Evolutionary conservation across 78 protist species (phyloP), one percentile per base, ranked within the genome.

Genomic region (Chrysochromulina parva): DNA sequence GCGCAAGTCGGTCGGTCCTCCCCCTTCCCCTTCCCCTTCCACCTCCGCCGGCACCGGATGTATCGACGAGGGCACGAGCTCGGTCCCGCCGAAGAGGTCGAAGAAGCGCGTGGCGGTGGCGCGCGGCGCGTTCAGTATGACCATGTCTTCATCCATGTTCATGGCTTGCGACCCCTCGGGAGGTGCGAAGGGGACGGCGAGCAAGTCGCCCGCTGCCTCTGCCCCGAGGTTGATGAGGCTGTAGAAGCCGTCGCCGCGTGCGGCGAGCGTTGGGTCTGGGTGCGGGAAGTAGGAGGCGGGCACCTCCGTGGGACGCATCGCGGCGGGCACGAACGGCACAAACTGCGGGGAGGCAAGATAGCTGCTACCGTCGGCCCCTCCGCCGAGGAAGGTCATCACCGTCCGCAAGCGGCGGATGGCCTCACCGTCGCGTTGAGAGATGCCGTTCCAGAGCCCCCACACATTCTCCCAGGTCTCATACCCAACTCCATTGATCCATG

Each of bases 361-460:
- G 38, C 38, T 38, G 38, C 38, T 38, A 6, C 67, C 67, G 78
- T 6, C 50, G 11, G 28, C 57, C 28, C 9, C 7, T 7, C n/a
- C 71, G 53, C 92, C 92, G 26, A 90, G 47, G 86, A 48, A 74
- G 38, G 88, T 85, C 28, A 73, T 85, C 69, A 90, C 16, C 48
- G 50, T 14, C 47, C 58, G 88, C 47, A 78, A 28, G 38, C 92
- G 84, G 50, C 71, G 54, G 60, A 78, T 73, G 28, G 88, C 86
- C 58, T 90, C 69, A 17, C 53, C 92, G 58, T 90, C 92, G 38
- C 87, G 67, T n/a, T 85, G 92, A 4, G 19, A 10, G 73, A 90
- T 74, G 48, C 67, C 88, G 67, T 90, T 90, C 92, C 92, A 90
- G n/a, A 69, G 71, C n/a, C 91, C 91, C 91, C 91, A 89, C 65